Conservation (phyloP, 495 filamentous ascomycete genomes). For the Lasiosphaeria ovina region DNA sequence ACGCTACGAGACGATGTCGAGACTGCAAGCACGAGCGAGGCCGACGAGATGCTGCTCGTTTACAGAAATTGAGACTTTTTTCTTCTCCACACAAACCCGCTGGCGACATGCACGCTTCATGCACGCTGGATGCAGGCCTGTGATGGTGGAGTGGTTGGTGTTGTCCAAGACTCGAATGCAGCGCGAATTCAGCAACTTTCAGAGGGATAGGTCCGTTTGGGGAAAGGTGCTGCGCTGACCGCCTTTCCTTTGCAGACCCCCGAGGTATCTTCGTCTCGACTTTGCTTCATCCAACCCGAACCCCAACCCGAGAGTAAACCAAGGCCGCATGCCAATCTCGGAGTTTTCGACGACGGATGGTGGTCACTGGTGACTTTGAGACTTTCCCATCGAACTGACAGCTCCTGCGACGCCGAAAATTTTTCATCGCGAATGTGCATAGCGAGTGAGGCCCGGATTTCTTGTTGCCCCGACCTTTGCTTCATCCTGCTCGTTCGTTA, state of each 20-base stretch:
- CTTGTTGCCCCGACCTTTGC: too few relatives aligned
- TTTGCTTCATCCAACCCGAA: slow-evolving; percentile 21
- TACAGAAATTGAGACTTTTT: too few relatives aligned
- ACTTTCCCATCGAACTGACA: slow-evolving; percentile 13
- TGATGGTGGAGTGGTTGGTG: not conserved
- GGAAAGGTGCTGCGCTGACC: slow-evolving; percentile 25
- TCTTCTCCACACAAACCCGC: slow-evolving; percentile 1
- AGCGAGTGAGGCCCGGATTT: not conserved
- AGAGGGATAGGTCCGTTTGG: slow-evolving; percentile 10
- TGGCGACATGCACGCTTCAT: slow-evolving; percentile 12
- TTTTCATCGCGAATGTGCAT: slow-evolving; percentile 10
- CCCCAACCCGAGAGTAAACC: slow-evolving; percentile 20
- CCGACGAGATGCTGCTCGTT: too few relatives aligned
- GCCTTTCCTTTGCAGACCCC: slow-evolving; percentile 26
- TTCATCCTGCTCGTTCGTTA: not conserved
- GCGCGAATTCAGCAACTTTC: slow-evolving; percentile 4
- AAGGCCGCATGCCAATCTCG: slow-evolving; percentile 8
- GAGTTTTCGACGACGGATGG: slow-evolving; percentile 4
- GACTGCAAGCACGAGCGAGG: too few relatives aligned
- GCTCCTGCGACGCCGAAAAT: slow-evolving; percentile 13
- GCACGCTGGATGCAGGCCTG: slow-evolving; percentile 24
- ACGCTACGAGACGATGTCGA: too few relatives aligned
- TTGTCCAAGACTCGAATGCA: too few relatives aligned
- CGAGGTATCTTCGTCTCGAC: not conserved
- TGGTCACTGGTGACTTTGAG: not conserved